phyloP scores from a whole-genome alignment of 2,329 filamentous ascomycete genomes.

The Dactylellina drechsleri region DNA sequence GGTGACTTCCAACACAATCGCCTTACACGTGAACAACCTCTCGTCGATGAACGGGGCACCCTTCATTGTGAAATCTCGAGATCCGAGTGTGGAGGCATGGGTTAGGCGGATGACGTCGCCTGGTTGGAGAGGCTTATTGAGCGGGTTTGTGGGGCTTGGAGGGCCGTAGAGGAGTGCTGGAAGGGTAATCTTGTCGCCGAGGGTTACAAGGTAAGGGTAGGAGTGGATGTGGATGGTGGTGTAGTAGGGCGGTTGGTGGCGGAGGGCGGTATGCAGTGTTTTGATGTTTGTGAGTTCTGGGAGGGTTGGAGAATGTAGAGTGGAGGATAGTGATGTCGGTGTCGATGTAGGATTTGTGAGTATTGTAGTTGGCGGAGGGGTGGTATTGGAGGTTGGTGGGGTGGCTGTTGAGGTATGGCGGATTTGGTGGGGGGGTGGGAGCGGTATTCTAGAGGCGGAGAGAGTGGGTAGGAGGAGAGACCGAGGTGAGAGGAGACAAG shows the following conservation, averaged over 20 bases:
- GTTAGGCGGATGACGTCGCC: conserved; percentile 90
- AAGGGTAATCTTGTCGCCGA: conserved; percentile 78
- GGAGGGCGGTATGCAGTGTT: conserved; percentile 69
- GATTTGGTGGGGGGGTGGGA: conserved; percentile 39
- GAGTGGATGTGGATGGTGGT: conserved; percentile 82
- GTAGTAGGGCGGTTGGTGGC: conserved; percentile 79
- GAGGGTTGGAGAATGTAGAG: not conserved
- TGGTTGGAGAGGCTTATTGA: conserved; percentile 60
- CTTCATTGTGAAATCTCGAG: conserved; percentile 88
- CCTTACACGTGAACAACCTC: conserved; percentile 82
- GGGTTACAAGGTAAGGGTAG: conserved; percentile 80
- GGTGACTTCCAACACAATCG: conserved; percentile 85
- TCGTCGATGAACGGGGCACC: conserved; percentile 84
- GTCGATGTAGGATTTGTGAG: not conserved
- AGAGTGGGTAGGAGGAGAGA: conserved; percentile 68
- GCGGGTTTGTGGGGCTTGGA: conserved; percentile 20
- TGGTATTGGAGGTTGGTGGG: not conserved
- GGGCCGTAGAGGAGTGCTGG: conserved; percentile 76
- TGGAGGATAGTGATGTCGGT: not conserved
- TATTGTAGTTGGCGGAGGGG: conserved; percentile 5
- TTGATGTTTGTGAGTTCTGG: conserved; percentile 33
- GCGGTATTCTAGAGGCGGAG: conserved; percentile 33
- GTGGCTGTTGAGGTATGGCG: conserved; percentile 40
- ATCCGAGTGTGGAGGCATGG: conserved; percentile 82
- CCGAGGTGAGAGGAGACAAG: conserved; percentile 57